phyloP scores from a whole-genome alignment of 139 green algal genomes.

The Chlamydomonas eustigma region DNA sequence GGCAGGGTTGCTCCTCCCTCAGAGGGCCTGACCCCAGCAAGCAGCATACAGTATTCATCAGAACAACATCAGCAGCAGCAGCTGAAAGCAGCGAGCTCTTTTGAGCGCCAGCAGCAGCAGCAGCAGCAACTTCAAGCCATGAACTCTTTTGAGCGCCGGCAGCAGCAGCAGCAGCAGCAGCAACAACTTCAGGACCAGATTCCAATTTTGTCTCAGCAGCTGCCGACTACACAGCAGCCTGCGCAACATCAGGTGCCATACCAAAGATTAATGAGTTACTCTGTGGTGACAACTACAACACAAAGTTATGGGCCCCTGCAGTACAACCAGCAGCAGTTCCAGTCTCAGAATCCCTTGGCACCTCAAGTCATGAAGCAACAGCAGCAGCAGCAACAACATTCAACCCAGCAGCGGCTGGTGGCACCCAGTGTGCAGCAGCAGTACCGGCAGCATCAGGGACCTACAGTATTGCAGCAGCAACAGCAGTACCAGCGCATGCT shows the following conservation, averaged over 20 bases:
- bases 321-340: not conserved
- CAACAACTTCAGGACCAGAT: not conserved
- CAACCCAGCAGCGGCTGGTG: not conserved
- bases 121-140: too few relatives aligned
- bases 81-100: too few relatives aligned
- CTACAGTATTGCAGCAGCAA: not conserved
- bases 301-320: not conserved
- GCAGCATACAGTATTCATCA: too few relatives aligned
- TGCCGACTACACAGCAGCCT: not conserved
- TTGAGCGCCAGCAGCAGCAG: too few relatives aligned
- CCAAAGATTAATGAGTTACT: not conserved
- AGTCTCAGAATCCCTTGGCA: too few relatives aligned
- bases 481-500: too few relatives aligned
- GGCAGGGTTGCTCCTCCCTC: too few relatives aligned
- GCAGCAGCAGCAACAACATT: not conserved
- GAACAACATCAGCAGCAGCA: too few relatives aligned
- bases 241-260: not conserved
- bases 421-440: not conserved
- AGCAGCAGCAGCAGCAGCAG: not conserved
- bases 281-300: not conserved
- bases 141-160: too few relatives aligned
- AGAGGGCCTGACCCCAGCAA: too few relatives aligned
- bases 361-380: too few relatives aligned
- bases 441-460: not conserved
- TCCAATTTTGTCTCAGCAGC: not conserved